Percentiles rank a stretch among this genome's conserved stretches.
These are phyloP conservation scores for Lactifluus volemus DNA, from an alignment of 768 basidiomycete genomes.

Conservation along the genomic window DNA sequence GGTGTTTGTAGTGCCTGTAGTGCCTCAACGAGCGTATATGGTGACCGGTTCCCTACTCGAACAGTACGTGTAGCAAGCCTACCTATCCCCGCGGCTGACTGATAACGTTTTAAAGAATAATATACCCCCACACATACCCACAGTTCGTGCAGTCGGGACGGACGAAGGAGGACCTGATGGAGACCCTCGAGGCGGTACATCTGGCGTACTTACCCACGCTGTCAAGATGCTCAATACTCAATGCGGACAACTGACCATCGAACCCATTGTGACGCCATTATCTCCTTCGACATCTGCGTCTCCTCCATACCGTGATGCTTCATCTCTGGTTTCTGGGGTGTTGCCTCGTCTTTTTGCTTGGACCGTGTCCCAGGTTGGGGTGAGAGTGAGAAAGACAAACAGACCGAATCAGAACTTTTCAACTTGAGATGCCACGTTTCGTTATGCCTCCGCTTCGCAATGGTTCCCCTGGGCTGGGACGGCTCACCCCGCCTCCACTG, in stretches of 20 bases:
- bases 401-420: slow-evolving; percentile 25
- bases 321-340: slow-evolving; percentile 50
- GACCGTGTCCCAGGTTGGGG: slow-evolving; percentile 41
- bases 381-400: slow-evolving; percentile 34
- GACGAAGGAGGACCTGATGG: slow-evolving; percentile 60
- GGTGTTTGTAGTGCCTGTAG: slow-evolving; percentile 81
- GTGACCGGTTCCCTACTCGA: slow-evolving; percentile 79
- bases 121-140: slow-evolving; percentile 83
- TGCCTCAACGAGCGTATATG: slow-evolving; percentile 94
- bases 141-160: slow-evolving; percentile 53
- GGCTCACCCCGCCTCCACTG: slow-evolving; percentile 16
- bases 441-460: slow-evolving; percentile 16
- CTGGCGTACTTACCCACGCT: slow-evolving; percentile 82
- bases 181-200: slow-evolving; percentile 74
- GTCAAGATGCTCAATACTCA: slow-evolving; percentile 86
- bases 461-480: slow-evolving; percentile 1
- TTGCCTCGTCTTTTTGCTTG: slow-evolving; percentile 51
- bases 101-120: slow-evolving; percentile 38
- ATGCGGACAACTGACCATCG: slow-evolving; percentile 77
- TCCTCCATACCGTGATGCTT: slow-evolving; percentile 22
- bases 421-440: slow-evolving; percentile 14
- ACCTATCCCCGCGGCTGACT: neutral
- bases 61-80: slow-evolving; percentile 41
- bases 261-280: slow-evolving; percentile 58
- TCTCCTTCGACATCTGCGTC: slow-evolving; percentile 30